Conservation (phyloP, 1,139 yeast genomes). For the Debaryomyces sp. region DNA sequence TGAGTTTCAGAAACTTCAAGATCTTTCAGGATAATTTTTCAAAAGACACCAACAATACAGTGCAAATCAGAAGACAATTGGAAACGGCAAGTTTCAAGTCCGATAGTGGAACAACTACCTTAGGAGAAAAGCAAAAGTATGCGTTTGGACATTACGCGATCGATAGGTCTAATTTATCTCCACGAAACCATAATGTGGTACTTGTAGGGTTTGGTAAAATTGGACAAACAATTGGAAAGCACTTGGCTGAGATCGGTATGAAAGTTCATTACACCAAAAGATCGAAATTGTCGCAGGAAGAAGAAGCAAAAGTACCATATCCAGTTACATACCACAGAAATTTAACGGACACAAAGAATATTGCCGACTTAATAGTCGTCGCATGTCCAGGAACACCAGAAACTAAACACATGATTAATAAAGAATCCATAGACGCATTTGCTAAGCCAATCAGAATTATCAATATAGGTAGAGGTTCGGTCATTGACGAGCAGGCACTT, state of each 20-base stretch:
- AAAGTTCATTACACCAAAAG: slow-evolving; percentile 65
- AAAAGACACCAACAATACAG: slow-evolving; percentile 38
- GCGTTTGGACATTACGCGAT: slow-evolving; percentile 49
- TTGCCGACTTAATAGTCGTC: slow-evolving; percentile 63
- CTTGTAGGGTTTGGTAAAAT: slow-evolving; percentile 81
- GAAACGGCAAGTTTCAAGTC: slow-evolving; percentile 39
- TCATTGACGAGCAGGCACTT: slow-evolving; percentile 73
- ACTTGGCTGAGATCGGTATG: slow-evolving; percentile 67
- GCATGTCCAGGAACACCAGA: slow-evolving; percentile 69
- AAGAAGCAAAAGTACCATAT: slow-evolving; percentile 44
- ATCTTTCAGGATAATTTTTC: slow-evolving; percentile 47
- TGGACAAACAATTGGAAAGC: slow-evolving; percentile 64
- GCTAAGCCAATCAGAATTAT: slow-evolving; percentile 61
- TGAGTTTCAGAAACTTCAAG: slow-evolving; percentile 63
- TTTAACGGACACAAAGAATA: slow-evolving; percentile 33
- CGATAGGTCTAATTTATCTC: slow-evolving; percentile 44
- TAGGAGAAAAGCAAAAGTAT: slow-evolving; percentile 33
- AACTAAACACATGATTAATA: slow-evolving; percentile 60
- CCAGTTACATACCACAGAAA: slow-evolving; percentile 45
- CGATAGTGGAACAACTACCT: slow-evolving; percentile 36
- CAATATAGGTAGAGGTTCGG: slow-evolving; percentile 76
- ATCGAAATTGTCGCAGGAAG: slow-evolving; percentile 40
- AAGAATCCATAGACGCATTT: slow-evolving; percentile 48
- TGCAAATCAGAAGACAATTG: slow-evolving; percentile 39
- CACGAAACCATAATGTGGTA: slow-evolving; percentile 62